A percentile compares a stretch with the other conserved stretches of the same genome.
phyloP scores from a whole-genome alignment of 2,329 filamentous ascomycete genomes.

The Xylaria hypoxylon region DNA sequence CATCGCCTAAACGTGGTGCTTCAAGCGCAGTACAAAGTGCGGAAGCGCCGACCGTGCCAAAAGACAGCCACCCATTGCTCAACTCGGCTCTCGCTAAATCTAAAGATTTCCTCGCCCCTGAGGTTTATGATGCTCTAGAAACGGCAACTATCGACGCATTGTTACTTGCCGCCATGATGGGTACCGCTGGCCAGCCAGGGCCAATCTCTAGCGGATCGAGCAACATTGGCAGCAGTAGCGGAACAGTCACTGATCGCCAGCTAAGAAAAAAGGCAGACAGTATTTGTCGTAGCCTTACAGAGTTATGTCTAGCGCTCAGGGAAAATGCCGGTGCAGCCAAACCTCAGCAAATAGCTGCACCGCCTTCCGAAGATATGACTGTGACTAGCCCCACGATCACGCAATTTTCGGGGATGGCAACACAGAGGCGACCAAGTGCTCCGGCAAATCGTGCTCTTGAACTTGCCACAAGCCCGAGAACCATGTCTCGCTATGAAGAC shows the following conservation, averaged over 20 bases:
- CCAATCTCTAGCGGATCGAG: slow-evolving; percentile 76
- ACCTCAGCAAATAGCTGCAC: slow-evolving; percentile 46
- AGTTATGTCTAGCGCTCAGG: slow-evolving; percentile 86
- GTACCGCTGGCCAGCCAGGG: slow-evolving; percentile 74
- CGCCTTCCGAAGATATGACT: slow-evolving; percentile 46
- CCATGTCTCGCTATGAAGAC: slow-evolving; percentile 65
- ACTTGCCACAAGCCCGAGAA: slow-evolving; percentile 58
- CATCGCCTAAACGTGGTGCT: slow-evolving; percentile 82
- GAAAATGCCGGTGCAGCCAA: slow-evolving; percentile 64
- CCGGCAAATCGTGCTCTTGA: slow-evolving; percentile 56
- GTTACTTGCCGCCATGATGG: slow-evolving; percentile 81
- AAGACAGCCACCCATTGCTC: slow-evolving; percentile 79
- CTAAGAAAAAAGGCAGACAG: slow-evolving; percentile 90
- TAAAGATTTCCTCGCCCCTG: slow-evolving; percentile 73
- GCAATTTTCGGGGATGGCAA: slow-evolving; percentile 54
- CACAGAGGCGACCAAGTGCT: slow-evolving; percentile 55
- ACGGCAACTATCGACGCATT: slow-evolving; percentile 84
- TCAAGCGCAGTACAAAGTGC: slow-evolving; percentile 59
- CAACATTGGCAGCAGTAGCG: slow-evolving; percentile 63
- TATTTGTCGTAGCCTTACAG: slow-evolving; percentile 91
- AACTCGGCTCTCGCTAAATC: slow-evolving; percentile 84
- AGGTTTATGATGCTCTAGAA: slow-evolving; percentile 84
- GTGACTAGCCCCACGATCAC: slow-evolving; percentile 60
- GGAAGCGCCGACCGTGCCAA: slow-evolving; percentile 59
- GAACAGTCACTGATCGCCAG: slow-evolving; percentile 79